Base-by-base conservation (phyloP, 805 yeast genomes). In the Metschnikowia bowlesiae region DNA sequence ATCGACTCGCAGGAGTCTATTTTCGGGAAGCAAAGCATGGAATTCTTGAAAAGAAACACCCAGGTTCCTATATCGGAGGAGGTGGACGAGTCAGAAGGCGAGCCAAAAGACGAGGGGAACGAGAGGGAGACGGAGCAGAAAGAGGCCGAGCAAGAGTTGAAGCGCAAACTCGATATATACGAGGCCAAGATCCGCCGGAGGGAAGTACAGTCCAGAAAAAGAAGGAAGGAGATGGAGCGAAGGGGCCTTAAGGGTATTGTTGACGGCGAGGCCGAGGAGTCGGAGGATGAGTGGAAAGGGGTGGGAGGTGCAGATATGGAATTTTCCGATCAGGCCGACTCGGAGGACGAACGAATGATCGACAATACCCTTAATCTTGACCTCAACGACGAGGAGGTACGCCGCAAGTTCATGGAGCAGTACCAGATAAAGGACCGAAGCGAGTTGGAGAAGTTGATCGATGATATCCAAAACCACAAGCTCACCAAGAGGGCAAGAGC, bases 251-350 rank as follows among this genome's bases (percentile, higher is more conserved):
- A 75, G 47, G 73, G 79, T 28, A 76, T 88, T 48, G 73, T 87
- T 63, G 92, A 88, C 59, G 84, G 85, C 44, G 94, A 87, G 70
- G 96, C 96, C 40, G 90, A 81, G 57, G 96, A 88, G 69, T 86
- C 94, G 35, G 95, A 88, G 53, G 96, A 88, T 72, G 96, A 88
- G 70, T 88, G 89, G 87, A 79, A 79, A 45, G 95, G 94, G 3
- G 59, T 85, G 44, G 94, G 92, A 55, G 95, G 95, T 52, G 71
- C 62, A 6, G 91, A 85, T 57, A 86, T 83, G 3, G 84, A 80
- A 53, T 48, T 62, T 1, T 76, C 81, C 14, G 84, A 78, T 53
- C 80, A 71, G 39, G 85, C 83, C 47, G 81, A 87, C 62, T 81
- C 88, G 28, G 95, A 87, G 53, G 87, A 86, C 61, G 94, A 87